A percentile compares a stretch with the other conserved stretches of the same genome.
These are phyloP conservation scores for Cyberlindnera subsufficiens DNA, from an alignment of 805 yeast genomes.

Conservation along the genomic window DNA sequence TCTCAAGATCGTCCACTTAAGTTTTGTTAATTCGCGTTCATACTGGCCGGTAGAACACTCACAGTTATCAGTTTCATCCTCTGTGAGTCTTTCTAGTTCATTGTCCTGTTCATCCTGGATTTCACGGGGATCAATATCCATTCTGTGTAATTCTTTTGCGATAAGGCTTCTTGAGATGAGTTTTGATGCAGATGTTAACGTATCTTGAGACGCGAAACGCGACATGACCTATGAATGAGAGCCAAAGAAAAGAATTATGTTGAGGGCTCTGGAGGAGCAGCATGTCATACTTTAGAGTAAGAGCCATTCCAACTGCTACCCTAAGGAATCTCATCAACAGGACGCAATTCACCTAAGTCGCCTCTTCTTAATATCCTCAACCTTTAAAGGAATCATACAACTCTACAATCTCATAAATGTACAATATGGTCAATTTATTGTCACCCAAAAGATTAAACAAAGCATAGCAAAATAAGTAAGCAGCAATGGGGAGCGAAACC, in stretches of 20 bases:
- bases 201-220: too few relatives aligned
- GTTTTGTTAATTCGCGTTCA: background rate
- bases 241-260: too few relatives aligned
- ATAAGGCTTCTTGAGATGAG: too few relatives aligned
- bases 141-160: background rate
- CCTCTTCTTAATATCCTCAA: too few relatives aligned
- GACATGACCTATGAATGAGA: too few relatives aligned
- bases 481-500: conserved; percentile 30
- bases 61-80: conserved; percentile 3
- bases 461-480: conserved; percentile 4
- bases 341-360: too few relatives aligned
- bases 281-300: too few relatives aligned
- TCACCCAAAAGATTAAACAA: background rate
- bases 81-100: conserved; percentile 8
- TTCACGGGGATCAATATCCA: conserved; percentile 12
- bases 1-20: conserved; percentile 1
- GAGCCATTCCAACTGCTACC: too few relatives aligned
- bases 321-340: too few relatives aligned
- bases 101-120: conserved; percentile 4
- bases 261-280: too few relatives aligned
- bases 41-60: background rate
- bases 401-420: background rate
- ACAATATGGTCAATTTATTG: conserved; percentile 1
- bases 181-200: too few relatives aligned
- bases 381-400: background rate